These are phyloP conservation scores for Trichoderma simmonsii DNA, from an alignment of 2,329 filamentous ascomycete species.

Conservation along the genomic window DNA sequence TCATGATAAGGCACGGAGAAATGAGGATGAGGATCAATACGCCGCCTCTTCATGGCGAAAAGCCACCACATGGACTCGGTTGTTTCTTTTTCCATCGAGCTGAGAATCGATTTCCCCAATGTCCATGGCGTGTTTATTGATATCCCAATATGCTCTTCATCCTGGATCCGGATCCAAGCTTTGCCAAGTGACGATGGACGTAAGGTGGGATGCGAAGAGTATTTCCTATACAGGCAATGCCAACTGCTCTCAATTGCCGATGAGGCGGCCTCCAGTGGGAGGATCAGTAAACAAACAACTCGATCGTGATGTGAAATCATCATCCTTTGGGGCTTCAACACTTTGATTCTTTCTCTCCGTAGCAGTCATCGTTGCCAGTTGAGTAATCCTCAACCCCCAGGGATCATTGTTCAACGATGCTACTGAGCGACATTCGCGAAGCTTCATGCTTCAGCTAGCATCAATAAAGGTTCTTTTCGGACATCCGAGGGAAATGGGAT, in stretches of 20 bases:
- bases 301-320: not conserved
- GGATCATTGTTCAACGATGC: not conserved
- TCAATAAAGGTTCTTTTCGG: not conserved
- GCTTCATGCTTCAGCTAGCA: not conserved
- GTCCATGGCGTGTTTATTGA: not conserved
- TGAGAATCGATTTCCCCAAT: not conserved
- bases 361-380: not conserved
- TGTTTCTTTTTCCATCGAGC: not conserved
- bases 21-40: not conserved
- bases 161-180: not conserved
- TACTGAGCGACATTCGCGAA: not conserved
- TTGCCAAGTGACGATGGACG: not conserved
- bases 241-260: not conserved
- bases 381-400: not conserved
- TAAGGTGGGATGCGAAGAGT: not conserved
- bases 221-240: not conserved
- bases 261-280: not conserved
- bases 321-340: conserved; percentile 1
- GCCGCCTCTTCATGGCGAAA: not conserved
- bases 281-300: not conserved
- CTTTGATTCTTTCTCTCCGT: not conserved
- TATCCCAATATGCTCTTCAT: not conserved
- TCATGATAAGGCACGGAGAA: not conserved
- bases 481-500: not conserved
- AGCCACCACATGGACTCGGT: not conserved